Percentiles rank a stretch among this genome's conserved stretches.
Evolutionary conservation across 768 basidiomycete species (phyloP).

Genomic region (Pleurotus ostreatus): DNA sequence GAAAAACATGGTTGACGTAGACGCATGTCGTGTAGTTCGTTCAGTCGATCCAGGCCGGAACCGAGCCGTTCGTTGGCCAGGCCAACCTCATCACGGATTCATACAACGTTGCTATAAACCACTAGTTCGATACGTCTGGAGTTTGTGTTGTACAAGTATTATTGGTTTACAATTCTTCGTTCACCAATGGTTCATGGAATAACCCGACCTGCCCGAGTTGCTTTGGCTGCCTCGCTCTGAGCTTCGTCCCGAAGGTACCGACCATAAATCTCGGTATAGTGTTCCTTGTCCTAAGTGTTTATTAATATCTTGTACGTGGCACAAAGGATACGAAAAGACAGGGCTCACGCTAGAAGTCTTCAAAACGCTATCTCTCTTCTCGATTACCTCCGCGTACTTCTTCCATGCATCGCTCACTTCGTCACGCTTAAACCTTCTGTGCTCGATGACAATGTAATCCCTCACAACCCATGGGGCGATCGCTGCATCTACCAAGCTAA

Average conservation of each 20-base stretch:
- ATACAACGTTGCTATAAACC: conserved; percentile 34
- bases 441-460: conserved; percentile 44
- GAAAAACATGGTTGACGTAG: not conserved
- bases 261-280: conserved; percentile 45
- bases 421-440: conserved; percentile 42
- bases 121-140: not conserved
- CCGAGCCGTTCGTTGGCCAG: conserved; percentile 49
- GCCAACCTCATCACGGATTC: conserved; percentile 39
- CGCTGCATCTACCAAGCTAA: conserved; percentile 49
- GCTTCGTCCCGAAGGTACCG: conserved; percentile 57
- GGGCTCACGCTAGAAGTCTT: conserved; percentile 38
- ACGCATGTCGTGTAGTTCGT: conserved; percentile 31
- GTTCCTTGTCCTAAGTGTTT: conserved; percentile 29
- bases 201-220: not conserved
- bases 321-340: too few relatives aligned
- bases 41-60: conserved; percentile 52
- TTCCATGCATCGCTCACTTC: conserved; percentile 42
- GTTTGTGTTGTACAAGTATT: not conserved
- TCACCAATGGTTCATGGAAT: conserved; percentile 1
- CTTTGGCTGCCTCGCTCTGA: conserved; percentile 32
- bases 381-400: conserved; percentile 37
- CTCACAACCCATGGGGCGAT: conserved; percentile 52
- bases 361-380: conserved; percentile 39
- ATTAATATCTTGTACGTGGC: not conserved
- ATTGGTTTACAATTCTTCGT: not conserved